Percentiles rank a stretch among this genome's conserved stretches.
Evolutionary conservation across 2,329 filamentous ascomycete genomes (phyloP).

Genomic region (Paramyrothecium sp.): DNA sequence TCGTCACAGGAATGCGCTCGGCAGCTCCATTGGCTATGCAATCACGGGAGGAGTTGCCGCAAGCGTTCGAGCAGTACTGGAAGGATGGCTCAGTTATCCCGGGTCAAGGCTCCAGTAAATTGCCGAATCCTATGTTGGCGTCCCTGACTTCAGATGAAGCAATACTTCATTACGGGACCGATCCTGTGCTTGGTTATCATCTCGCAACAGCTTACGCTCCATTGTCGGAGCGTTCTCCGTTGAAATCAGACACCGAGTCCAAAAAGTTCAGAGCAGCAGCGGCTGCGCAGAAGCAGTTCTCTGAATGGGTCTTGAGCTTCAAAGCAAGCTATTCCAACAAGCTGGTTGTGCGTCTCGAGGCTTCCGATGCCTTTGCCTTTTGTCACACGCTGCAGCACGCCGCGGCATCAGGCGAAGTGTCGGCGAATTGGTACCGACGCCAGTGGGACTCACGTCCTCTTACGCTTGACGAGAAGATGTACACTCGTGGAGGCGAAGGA

Average conservation of each 20-base stretch:
- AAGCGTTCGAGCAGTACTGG: constrained; percentile 30
- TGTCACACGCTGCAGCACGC: constrained; percentile 48
- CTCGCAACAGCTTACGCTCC: constrained; percentile 46
- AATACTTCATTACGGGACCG: constrained; percentile 43
- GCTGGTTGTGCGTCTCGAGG: constrained; percentile 43
- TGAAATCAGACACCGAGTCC: constrained; percentile 34
- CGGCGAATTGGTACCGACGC: constrained; percentile 41
- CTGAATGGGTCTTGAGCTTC: constrained; percentile 43
- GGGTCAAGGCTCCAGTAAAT: constrained; percentile 6
- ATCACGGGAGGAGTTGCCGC: constrained; percentile 16
- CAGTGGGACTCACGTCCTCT: constrained; percentile 37
- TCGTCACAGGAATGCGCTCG: constrained; percentile 31
- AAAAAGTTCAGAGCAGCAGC: constrained; percentile 14
- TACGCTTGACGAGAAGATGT: constrained; percentile 39
- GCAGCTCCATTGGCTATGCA: constrained; percentile 32
- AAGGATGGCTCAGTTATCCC: constrained; percentile 28
- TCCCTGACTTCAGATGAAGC: constrained; percentile 28
- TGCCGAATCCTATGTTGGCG: constrained; percentile 47
- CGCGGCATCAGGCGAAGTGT: constrained; percentile 20
- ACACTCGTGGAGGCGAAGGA: constrained; percentile 29
- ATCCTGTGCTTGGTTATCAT: constrained; percentile 57
- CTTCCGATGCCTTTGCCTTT: constrained; percentile 49
- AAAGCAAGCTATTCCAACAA: constrained; percentile 16
- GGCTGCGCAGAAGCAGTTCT: constrained; percentile 35
- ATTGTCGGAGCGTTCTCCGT: constrained; percentile 35